phyloP scores from a whole-genome alignment of 164 flowering plant genomes.

The Aristolochia contorta region DNA sequence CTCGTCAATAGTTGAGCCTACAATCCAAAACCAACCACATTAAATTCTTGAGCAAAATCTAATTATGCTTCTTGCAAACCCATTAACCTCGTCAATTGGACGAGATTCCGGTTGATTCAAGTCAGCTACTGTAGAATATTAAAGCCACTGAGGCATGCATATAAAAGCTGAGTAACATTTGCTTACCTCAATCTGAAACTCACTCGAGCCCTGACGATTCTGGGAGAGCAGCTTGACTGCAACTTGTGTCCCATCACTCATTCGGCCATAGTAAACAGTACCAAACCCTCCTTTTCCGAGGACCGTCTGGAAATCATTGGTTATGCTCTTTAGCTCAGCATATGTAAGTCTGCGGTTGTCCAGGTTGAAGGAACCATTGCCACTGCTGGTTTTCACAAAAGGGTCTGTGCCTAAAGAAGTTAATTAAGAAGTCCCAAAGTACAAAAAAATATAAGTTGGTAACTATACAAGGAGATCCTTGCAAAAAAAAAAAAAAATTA shows the following conservation, averaged over 20 bases:
- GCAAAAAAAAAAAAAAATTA: too few relatives aligned
- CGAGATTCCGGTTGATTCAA: too few relatives aligned
- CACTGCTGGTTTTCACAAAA: not conserved
- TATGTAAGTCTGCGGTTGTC: slow-evolving; percentile 20
- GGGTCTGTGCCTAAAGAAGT: not conserved
- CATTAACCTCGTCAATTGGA: too few relatives aligned
- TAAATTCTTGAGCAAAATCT: too few relatives aligned
- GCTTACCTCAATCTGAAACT: slow-evolving; percentile 35
- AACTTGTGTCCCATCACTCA: slow-evolving; percentile 23
- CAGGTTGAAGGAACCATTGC: not conserved
- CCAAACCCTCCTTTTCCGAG: slow-evolving; percentile 52
- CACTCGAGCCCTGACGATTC: slow-evolving; percentile 12
- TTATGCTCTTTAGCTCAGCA: slow-evolving; percentile 25
- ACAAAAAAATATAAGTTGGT: too few relatives aligned
- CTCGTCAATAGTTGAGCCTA: slow-evolving; percentile 35
- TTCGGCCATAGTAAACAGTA: slow-evolving; percentile 31
- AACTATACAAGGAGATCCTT: too few relatives aligned
- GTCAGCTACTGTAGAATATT: too few relatives aligned
- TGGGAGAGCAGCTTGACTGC: slow-evolving; percentile 44
- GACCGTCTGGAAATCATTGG: slow-evolving; percentile 24
- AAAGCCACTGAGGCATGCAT: not conserved
- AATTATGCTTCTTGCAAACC: too few relatives aligned
- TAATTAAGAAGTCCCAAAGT: not conserved
- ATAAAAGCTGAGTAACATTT: too few relatives aligned
- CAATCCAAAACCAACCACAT: not conserved